Base-by-base conservation (phyloP, 2,329 filamentous ascomycete species). In the Hymenoscyphus scutula region DNA sequence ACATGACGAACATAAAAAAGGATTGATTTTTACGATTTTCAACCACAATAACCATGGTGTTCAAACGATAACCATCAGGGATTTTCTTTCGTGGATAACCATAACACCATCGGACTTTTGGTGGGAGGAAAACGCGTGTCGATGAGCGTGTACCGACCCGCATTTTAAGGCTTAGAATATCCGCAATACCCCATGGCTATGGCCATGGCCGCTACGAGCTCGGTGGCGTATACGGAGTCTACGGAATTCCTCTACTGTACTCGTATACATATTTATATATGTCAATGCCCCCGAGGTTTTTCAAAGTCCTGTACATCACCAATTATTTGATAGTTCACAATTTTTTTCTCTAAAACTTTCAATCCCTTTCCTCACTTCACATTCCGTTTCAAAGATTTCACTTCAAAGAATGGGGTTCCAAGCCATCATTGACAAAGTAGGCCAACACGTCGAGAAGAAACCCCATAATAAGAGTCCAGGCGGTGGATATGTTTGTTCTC, bases 381-480 rank as follows among this genome's bases (percentile, higher is more conserved):
- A 48, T 23, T 51, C 13, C 19, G 10, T 19, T 23, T 10, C 27
- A 13, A 27, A 27, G 6, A 10, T 53, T 23, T 15, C 17, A 6
- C 34, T 54, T 32, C 27, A 25, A 29, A 57, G 15, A 23, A 58
- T 58, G 56, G 56, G 56, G 3, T 58, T 58, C 15, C 25, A 58
- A 38, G 37, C 37, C 10, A 51, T 58, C 23, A 51, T 58, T 30
- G 56, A 58, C n/a, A 58, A 58, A 41, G 56, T 58, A 27, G 56
- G 56, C 5, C 37, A 58, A n/a, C 23, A 53, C 25, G 37, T 58
- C 37, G 38, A 58, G 10, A 58, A 48, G 27, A 58, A 48, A 51
- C 7, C 30, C n/a, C 53, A 56, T 56, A 11, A 23, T 25, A 19
- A 57, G 15, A 38, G n/a, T 13, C 34, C 19, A 27, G 55, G 34